These are phyloP conservation scores for Mayamaea pseudoterrestris DNA, from an alignment of 108 stramenopile genomes.

Conservation along the genomic window DNA sequence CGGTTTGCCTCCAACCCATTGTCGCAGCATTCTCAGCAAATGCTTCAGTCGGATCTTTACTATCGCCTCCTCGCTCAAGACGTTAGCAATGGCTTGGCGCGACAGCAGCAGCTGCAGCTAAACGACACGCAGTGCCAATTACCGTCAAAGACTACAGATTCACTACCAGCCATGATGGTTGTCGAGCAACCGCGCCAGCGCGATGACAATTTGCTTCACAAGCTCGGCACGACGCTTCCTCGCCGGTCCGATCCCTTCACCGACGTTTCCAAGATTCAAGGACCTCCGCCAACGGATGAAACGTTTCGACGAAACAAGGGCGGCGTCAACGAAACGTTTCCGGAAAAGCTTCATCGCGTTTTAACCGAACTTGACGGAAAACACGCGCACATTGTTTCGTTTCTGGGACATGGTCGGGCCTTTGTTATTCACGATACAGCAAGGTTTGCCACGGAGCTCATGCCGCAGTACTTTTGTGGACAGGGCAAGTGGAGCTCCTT, in stretches of 20 bases:
- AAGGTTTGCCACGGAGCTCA: constrained; percentile 29
- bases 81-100: too few relatives aligned
- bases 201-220: too few relatives aligned
- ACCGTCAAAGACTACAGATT: too few relatives aligned
- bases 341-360: constrained; percentile 30
- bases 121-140: too few relatives aligned
- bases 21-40: too few relatives aligned
- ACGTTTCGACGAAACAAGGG: constrained; percentile 15
- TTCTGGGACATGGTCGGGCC: constrained; percentile 23
- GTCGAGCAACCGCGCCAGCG: too few relatives aligned
- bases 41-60: too few relatives aligned
- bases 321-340: constrained; percentile 40
- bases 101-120: too few relatives aligned
- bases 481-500: constrained; percentile 7
- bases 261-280: constrained; percentile 14
- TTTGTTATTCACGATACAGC: constrained; percentile 34
- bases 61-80: too few relatives aligned
- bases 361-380: constrained; percentile 26
- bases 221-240: constrained; percentile 14
- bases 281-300: constrained; percentile 7
- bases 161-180: too few relatives aligned
- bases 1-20: too few relatives aligned
- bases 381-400: constrained; percentile 30
- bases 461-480: constrained; percentile 58
- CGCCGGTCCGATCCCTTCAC: constrained; percentile 17